Evolutionary conservation across 371 early-diverging fungal species (phyloP), one percentile per base, ranked within the genome.

Genomic region (Zychaea mexicana): DNA sequence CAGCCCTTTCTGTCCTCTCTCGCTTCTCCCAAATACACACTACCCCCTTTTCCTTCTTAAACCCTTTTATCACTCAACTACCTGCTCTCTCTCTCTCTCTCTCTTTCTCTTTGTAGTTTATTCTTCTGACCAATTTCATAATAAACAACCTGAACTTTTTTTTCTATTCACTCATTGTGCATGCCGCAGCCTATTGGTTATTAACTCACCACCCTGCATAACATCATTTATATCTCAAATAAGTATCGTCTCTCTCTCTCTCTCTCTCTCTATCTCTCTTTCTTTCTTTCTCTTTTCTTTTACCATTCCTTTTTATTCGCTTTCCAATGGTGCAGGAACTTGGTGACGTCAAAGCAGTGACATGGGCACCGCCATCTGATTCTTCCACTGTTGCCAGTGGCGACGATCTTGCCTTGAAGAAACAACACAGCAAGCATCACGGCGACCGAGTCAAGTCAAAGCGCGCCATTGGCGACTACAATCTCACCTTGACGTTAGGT

Each of bases 401-500:
- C 55, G 24, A 45, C 45, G 19, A 27, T 12, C 21, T 8, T 58
- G 10, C 42, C 6, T 6, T 22, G 7, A 49, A 22, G 9, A 24
- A 19, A 24, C 4, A 49, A 24, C 49, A 49, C 22, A 22, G 49
- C 24, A 55, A 24, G 17, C 28, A 30, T 8, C 22, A 58, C 45
- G 59, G 59, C 46, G 21, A 58, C 8, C 59, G 59, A 17, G 21
- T 58, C 28, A 46, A 58, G n/a, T 26, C 59, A 12, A 58, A 58
- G 10, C 59, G 59, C n/a, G 24, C 39, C 4, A 36, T 93, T 15
- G 93, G 93, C 17, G 85, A 89, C 56, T 98, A 93, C 71, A 85
- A 83, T 65, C 82, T 98, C 55, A 81, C 89, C 52, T 94, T 93
- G 68, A 90, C 92, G 2, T 78, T 98, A 31, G 99, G 98, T 24